A percentile compares a stretch with the other conserved stretches of the same genome.
These are phyloP conservation scores for Carex kokanica DNA, from an alignment of 176 grass and related monocot genomes.

Conservation along the genomic window DNA sequence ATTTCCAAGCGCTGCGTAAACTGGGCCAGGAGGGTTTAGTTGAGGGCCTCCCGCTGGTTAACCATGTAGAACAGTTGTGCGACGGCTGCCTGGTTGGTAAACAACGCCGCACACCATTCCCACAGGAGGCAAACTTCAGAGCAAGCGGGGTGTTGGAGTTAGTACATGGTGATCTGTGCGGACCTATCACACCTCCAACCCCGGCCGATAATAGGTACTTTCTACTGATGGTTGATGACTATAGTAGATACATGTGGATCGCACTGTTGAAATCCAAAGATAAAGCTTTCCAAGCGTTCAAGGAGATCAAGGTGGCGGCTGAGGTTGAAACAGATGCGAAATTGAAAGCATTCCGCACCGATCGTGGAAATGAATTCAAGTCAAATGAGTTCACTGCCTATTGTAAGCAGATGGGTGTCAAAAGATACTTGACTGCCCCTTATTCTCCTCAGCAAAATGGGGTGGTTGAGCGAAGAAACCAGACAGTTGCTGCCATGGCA, in stretches of 20 bases:
- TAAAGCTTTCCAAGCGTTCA: background rate
- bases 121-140: background rate
- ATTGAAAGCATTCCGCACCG: background rate
- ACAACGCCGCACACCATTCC: background rate
- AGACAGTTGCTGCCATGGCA: too few species aligned
- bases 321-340: background rate
- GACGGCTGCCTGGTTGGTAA: background rate
- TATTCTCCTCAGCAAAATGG: too few species aligned
- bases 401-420: too few species aligned
- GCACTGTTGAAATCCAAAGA: background rate
- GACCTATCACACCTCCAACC: background rate
- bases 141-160: background rate
- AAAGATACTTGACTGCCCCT: too few species aligned
- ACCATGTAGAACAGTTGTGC: background rate
- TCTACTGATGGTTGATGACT: slow-evolving; percentile 7
- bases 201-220: background rate
- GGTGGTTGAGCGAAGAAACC: too few species aligned
- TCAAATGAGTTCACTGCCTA: too few species aligned
- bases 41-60: background rate
- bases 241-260: background rate
- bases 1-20: too few species aligned
- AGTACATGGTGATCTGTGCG: background rate
- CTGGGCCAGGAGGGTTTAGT: background rate
- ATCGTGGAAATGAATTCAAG: too few species aligned
- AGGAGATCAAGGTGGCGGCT: background rate